A percentile compares a stretch with the other conserved stretches of the same genome.
These are phyloP conservation scores for Tricholomella constricta DNA, from an alignment of 768 basidiomycete species.

Conservation along the genomic window DNA sequence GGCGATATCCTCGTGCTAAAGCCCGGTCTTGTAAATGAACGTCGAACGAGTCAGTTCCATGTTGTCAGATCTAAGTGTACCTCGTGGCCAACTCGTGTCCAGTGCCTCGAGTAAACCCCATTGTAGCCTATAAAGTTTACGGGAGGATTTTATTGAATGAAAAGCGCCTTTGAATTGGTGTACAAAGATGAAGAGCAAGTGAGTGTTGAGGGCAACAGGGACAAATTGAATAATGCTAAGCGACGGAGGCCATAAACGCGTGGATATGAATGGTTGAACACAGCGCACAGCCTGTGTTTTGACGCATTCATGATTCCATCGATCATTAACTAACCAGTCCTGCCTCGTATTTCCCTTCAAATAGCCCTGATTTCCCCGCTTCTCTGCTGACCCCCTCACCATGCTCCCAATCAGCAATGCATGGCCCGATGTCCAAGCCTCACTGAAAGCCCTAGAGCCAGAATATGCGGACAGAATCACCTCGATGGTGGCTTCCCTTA, in stretches of 20 bases:
- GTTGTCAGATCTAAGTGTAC: too few species aligned
- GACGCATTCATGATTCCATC: background rate
- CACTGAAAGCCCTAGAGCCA: slow-evolving; percentile 35
- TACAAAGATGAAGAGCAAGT: too few species aligned
- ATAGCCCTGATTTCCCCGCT: background rate
- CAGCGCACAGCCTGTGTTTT: background rate
- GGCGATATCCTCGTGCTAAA: too few species aligned
- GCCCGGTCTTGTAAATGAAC: too few species aligned
- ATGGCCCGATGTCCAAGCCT: slow-evolving; percentile 40
- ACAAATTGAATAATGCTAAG: background rate
- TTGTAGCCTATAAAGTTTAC: too few species aligned
- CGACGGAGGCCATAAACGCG: background rate
- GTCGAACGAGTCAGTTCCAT: too few species aligned
- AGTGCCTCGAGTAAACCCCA: too few species aligned
- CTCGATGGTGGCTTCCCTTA: slow-evolving; percentile 37
- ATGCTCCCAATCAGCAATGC: slow-evolving; percentile 38
- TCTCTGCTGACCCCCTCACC: background rate
- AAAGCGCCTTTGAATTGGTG: too few species aligned
- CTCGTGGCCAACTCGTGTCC: too few species aligned
- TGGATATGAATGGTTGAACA: background rate
- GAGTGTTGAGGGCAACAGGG: too few species aligned
- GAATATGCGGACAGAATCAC: slow-evolving; percentile 36
- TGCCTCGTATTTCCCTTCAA: background rate
- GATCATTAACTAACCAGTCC: background rate
- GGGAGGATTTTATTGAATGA: too few species aligned